Percentiles rank a stretch among this genome's conserved stretches.
These are phyloP conservation scores for Serpula lacrymans DNA, from an alignment of 768 basidiomycete species.

Conservation along the genomic window DNA sequence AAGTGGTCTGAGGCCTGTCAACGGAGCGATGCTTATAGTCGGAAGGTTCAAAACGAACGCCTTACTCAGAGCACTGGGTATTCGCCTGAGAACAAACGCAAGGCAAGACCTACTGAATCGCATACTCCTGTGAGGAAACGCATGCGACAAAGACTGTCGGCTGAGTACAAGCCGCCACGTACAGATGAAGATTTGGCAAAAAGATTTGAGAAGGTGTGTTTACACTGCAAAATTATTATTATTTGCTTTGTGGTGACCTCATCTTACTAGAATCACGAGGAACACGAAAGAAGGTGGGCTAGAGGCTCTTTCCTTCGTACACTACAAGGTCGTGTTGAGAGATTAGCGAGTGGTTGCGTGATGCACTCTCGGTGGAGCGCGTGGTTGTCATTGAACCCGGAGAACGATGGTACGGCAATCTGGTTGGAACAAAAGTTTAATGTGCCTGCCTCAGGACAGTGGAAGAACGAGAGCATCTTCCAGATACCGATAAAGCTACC, in stretches of 20 bases:
- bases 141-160: constrained; percentile 31
- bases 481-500: constrained; percentile 56
- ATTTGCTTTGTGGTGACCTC: background rate
- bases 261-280: constrained; percentile 58
- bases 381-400: constrained; percentile 76
- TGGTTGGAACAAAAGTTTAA: constrained; percentile 80
- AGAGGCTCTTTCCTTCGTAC: constrained; percentile 59
- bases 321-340: constrained; percentile 33
- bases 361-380: constrained; percentile 49
- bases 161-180: constrained; percentile 48
- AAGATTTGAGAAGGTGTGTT: constrained; percentile 64
- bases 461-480: constrained; percentile 59
- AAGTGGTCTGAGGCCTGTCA: constrained; percentile 62
- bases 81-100: constrained; percentile 21
- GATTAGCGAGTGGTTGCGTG: constrained; percentile 24
- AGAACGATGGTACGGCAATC: constrained; percentile 72
- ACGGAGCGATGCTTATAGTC: constrained; percentile 59
- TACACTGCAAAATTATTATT: background rate
- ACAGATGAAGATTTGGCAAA: constrained; percentile 64
- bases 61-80: constrained; percentile 23
- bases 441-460: constrained; percentile 59
- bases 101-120: constrained; percentile 17
- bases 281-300: constrained; percentile 72
- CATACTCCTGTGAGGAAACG: constrained; percentile 23
- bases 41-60: constrained; percentile 40